Base-by-base conservation (phyloP, 2,329 filamentous ascomycete genomes). In the Epichloe scottii region DNA sequence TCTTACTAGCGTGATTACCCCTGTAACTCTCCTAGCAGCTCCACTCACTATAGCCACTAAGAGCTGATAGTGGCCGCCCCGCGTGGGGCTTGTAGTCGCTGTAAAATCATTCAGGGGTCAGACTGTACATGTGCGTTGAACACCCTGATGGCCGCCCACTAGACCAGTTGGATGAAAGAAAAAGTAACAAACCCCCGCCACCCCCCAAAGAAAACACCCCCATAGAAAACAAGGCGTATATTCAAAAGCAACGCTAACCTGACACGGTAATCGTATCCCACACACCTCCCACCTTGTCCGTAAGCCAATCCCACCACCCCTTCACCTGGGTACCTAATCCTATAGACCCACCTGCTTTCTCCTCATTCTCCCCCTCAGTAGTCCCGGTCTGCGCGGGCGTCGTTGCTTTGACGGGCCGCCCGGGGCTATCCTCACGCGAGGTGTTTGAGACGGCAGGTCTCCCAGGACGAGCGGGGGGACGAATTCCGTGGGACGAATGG, bases 251-350 rank as follows among this genome's bases (percentile, higher is more conserved):
- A 6, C 21, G 40, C 26, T 41, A 34, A 2, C 14, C 7, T 30
- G 61, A 60, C 12, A 62, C 63, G 12, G 58, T 68, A 17, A 77
- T 63, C 57, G 74, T 72, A 38, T 67, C 63, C 74, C 72, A 76
- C 21, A 71, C 63, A 35, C 71, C 63, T 34, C 65, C 66, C 12
- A 78, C 59, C 54, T 77, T 71, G 37, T 69, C 71, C 2, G 67
- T 71, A 12, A 79, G 57, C 76, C 76, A 79, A 46, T 74, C 66
- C 73, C 75, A 78, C 35, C 73, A 66, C 4, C 64, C 63, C 53
- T 72, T 61, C 15, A 65, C 60, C 35, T 45, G n/a, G 30, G 65
- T n/a, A n/a, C 61, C 1, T n/a, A n/a, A n/a, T n/a, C 64, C 56
- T 5, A 62, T 57, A 4, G 64, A 59, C 5, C 2, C 57, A 51